Conservation (phyloP, 805 yeast species). For the Candida saitoana region DNA sequence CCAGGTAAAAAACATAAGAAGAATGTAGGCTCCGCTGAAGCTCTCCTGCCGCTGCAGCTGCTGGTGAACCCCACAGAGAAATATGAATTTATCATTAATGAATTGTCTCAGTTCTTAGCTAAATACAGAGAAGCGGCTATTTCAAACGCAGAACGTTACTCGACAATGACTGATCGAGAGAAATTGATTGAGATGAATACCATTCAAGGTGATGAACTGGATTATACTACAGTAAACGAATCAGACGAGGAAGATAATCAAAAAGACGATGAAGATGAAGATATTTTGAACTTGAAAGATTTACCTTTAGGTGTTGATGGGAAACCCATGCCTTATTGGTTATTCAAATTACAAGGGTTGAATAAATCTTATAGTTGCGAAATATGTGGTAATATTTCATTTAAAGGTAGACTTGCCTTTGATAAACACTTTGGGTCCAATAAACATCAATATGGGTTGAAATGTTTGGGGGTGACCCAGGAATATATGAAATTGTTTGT, state of each 20-base stretch:
- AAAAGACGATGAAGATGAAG: conserved; percentile 29
- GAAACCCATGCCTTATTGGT: conserved; percentile 88
- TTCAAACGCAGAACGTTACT: conserved; percentile 58
- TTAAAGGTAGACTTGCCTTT: conserved; percentile 69
- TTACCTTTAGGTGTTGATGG: conserved; percentile 87
- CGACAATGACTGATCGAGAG: conserved; percentile 69
- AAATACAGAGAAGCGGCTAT: conserved; percentile 48
- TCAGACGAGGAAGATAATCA: conserved; percentile 17
- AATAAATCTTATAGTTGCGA: conserved; percentile 73
- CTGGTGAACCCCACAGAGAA: neutral
- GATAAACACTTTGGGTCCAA: conserved; percentile 71
- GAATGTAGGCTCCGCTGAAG: conserved; percentile 21
- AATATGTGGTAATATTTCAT: conserved; percentile 72
- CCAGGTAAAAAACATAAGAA: conserved; percentile 71
- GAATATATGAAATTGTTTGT: conserved; percentile 45
- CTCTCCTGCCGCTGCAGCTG: too few relatives aligned
- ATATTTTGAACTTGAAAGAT: conserved; percentile 46
- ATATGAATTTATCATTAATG: conserved; percentile 37
- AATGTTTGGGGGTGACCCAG: conserved; percentile 65
- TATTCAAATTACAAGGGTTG: conserved; percentile 84
- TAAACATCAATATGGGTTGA: conserved; percentile 69
- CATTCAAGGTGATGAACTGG: conserved; percentile 33
- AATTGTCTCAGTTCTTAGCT: conserved; percentile 33
- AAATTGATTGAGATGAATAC: conserved; percentile 48
- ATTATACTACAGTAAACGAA: conserved; percentile 36